Conservation (phyloP, 495 filamentous ascomycete species). For the Aspergillus baeticus region DNA sequence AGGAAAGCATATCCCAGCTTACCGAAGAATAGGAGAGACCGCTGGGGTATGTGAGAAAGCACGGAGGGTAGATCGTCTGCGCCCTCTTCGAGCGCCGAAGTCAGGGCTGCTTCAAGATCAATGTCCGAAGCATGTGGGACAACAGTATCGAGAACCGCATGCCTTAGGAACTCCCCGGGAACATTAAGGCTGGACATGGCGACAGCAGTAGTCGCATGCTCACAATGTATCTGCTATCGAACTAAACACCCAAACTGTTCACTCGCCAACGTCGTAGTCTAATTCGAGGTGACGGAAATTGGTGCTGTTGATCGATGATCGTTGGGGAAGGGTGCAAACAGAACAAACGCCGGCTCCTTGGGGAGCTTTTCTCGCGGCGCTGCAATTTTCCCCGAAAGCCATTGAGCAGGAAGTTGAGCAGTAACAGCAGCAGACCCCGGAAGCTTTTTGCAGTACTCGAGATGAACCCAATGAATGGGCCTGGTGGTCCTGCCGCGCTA, state of each 20-base stretch:
- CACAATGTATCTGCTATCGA: conserved; percentile 1
- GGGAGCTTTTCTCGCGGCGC: conserved; percentile 20
- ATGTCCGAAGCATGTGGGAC: conserved; percentile 70
- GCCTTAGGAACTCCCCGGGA: conserved; percentile 62
- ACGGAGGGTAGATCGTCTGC: conserved; percentile 45
- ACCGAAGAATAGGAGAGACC: conserved; percentile 69
- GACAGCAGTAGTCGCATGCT: conserved; percentile 28
- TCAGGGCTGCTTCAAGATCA: conserved; percentile 60
- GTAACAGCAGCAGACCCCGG: background rate
- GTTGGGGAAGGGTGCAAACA: conserved; percentile 28
- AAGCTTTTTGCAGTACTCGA: conserved; percentile 7
- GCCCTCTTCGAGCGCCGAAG: conserved; percentile 45
- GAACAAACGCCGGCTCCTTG: conserved; percentile 24
- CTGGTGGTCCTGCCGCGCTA: conserved; percentile 50
- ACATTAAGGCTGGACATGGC: conserved; percentile 43
- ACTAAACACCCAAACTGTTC: background rate
- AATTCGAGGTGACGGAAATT: background rate
- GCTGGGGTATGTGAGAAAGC: conserved; percentile 49
- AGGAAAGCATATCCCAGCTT: conserved; percentile 32
- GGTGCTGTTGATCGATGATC: background rate
- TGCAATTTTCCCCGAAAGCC: conserved; percentile 22
- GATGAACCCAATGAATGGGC: conserved; percentile 67
- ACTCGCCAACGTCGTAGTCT: background rate
- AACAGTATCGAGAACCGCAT: conserved; percentile 74
- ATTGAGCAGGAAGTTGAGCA: conserved; percentile 1